Conservation (phyloP, 192 early-diverging fungal genomes). For the Funneliformis geosporum region DNA sequence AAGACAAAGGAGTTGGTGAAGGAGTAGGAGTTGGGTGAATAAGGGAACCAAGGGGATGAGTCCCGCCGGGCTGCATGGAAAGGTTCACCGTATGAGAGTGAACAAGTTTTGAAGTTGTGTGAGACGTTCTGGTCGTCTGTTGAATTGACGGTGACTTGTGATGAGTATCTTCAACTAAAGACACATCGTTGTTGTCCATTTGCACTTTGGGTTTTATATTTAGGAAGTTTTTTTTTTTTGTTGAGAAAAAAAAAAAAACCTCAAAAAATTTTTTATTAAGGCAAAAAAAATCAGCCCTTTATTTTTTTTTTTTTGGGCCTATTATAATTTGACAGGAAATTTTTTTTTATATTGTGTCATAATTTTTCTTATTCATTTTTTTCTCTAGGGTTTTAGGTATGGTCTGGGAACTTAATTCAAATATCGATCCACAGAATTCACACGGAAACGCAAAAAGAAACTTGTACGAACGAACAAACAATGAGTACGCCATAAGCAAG, state of each 20-base stretch:
- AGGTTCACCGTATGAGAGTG: slow-evolving; percentile 5
- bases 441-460: slow-evolving; percentile 27
- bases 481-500: slow-evolving; percentile 23
- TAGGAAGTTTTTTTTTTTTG: slow-evolving; percentile 10
- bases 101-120: slow-evolving; percentile 18
- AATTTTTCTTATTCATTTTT: slow-evolving; percentile 6
- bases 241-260: slow-evolving; percentile 6
- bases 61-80: slow-evolving; percentile 2
- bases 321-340: slow-evolving; percentile 23
- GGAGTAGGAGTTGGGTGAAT: slow-evolving; percentile 17
- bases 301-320: slow-evolving; percentile 19
- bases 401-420: slow-evolving; percentile 19
- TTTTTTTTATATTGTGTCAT: slow-evolving; percentile 6
- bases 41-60: slow-evolving; percentile 22
- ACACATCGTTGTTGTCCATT: slow-evolving; percentile 23
- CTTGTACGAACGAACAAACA: slow-evolving; percentile 24
- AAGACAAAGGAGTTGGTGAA: slow-evolving; percentile 10
- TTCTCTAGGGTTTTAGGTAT: not conserved
- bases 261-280: slow-evolving; percentile 17
- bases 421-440: slow-evolving; percentile 25
- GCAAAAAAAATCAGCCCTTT: slow-evolving; percentile 28
- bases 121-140: slow-evolving; percentile 20
- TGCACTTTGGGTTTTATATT: not conserved
- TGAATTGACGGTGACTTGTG: slow-evolving; percentile 26
- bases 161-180: slow-evolving; percentile 25